Base-by-base conservation (phyloP, 2,329 filamentous ascomycete species). In the Talaromyces verruculosus region DNA sequence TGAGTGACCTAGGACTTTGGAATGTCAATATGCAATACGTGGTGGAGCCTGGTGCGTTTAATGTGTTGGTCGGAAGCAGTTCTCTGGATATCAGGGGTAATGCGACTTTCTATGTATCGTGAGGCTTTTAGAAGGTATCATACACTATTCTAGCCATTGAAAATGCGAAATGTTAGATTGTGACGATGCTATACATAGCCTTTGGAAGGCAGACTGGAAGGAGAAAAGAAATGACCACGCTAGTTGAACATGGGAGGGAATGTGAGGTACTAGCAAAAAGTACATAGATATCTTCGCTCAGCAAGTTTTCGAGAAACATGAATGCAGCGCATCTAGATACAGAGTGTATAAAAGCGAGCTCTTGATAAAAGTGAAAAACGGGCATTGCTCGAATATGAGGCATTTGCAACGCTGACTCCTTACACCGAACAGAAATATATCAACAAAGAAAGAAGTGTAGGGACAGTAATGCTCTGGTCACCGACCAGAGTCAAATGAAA, bases 41-140 rank as follows among this genome's bases (percentile, higher is more conserved):
- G 28, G 89, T 92, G 43, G 90, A 92, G 81, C 85, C 85, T 2
- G 90, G 90, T 1, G 84, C 88, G 47, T 92, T 92, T 74, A 77
- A 82, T 5, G 79, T 91, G 10, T 80, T 83, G 64, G 84, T 89
- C 17, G 90, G 89, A 1, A 76, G 78, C n/a, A 84, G 80, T 68
- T 76, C 74, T n/a, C 67, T 67, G 63, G 76, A 77, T 72, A 74
- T 77, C 65, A 67, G 74, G 62, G 75, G 71, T 5, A 77, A 74
- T 65, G 69, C 71, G 37, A 77, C 73, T 5, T 75, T 77, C 49
- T 71, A 71, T 65, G 75, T 77, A 25, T 47, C 58, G 6, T 67
- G 47, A 64, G 33, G 13, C 1, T 15, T 22, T 15, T 22, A 22
- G 8, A 57, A n/a, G 15, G 2, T 22, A 10, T n/a, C 28, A 53